Conservation (phyloP, 2,329 filamentous ascomycete species). For the Lasiodiplodia theobromae region DNA sequence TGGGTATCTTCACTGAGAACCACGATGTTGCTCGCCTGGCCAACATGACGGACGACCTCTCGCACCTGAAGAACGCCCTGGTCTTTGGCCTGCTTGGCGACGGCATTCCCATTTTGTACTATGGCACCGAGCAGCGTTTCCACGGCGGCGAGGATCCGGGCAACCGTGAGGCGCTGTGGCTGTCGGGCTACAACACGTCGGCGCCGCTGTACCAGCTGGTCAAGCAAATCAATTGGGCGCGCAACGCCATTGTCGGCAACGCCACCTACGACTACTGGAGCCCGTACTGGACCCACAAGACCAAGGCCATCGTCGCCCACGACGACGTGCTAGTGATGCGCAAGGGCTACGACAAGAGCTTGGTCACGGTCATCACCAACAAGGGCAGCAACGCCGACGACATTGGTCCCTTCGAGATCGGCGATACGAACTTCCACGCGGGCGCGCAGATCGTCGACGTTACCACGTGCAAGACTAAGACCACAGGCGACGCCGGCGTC, state of each 20-base stretch:
- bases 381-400: neutral
- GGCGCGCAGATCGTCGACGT: conserved; percentile 16
- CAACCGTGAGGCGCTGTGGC: conserved; percentile 52
- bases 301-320: neutral
- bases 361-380: conserved; percentile 15
- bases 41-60: conserved; percentile 44
- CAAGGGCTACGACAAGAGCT: conserved; percentile 23
- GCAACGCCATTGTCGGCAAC: conserved; percentile 7
- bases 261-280: conserved; percentile 20
- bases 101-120: conserved; percentile 51
- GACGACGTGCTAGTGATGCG: conserved; percentile 2
- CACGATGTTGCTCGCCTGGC: conserved; percentile 50
- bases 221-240: conserved; percentile 21
- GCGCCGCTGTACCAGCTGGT: conserved; percentile 28
- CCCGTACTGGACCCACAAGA: conserved; percentile 24
- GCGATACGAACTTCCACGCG: conserved; percentile 25
- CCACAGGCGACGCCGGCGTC: neutral
- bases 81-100: conserved; percentile 47
- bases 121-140: conserved; percentile 49
- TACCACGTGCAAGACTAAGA: conserved; percentile 14
- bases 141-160: conserved; percentile 46
- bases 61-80: conserved; percentile 48
- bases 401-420: conserved; percentile 17
- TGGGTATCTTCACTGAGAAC: conserved; percentile 50
- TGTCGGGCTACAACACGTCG: conserved; percentile 43